Evolutionary conservation across 2,329 filamentous ascomycete species (phyloP).

Genomic region (Balansia obtecta): DNA sequence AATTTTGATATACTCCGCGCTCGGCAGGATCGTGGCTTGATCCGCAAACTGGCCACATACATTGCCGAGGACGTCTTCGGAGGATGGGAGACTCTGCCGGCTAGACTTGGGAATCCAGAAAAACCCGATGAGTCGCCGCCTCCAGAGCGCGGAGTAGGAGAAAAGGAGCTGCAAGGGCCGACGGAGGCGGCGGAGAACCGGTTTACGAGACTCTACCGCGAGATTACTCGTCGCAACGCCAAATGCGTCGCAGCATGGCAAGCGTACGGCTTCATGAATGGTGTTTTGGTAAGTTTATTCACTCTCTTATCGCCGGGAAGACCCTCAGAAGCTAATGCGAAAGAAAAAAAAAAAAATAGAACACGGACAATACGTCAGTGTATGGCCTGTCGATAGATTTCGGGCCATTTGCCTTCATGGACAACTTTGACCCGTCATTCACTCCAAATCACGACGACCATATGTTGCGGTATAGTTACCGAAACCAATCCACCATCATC

Average conservation of each 20-base stretch:
- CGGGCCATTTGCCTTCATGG: slow-evolving; percentile 94
- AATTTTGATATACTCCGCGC: slow-evolving; percentile 87
- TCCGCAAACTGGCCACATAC: slow-evolving; percentile 67
- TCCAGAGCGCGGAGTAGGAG: slow-evolving; percentile 39
- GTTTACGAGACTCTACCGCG: slow-evolving; percentile 76
- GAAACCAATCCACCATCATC: slow-evolving; percentile 88
- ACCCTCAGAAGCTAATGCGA: too few species aligned
- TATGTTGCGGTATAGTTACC: slow-evolving; percentile 77
- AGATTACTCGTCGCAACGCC: slow-evolving; percentile 77
- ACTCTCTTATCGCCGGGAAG: too few species aligned
- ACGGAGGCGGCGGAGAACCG: slow-evolving; percentile 65
- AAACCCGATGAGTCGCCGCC: slow-evolving; percentile 29
- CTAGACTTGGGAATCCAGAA: slow-evolving; percentile 38
- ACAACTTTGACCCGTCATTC: slow-evolving; percentile 88
- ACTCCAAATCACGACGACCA: slow-evolving; percentile 96
- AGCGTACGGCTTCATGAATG: slow-evolving; percentile 98
- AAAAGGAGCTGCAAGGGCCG: slow-evolving; percentile 52
- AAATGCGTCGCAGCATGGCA: slow-evolving; percentile 87
- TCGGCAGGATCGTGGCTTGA: slow-evolving; percentile 63
- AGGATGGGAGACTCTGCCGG: slow-evolving; percentile 77
- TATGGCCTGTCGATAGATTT: slow-evolving; percentile 86
- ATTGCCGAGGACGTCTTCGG: slow-evolving; percentile 77
- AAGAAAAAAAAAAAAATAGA: slow-evolving; percentile 28
- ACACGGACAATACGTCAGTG: slow-evolving; percentile 94
- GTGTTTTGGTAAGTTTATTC: slow-evolving; percentile 48